phyloP scores from a whole-genome alignment of 2,329 filamentous ascomycete species.

The Alternaria gaisen region DNA sequence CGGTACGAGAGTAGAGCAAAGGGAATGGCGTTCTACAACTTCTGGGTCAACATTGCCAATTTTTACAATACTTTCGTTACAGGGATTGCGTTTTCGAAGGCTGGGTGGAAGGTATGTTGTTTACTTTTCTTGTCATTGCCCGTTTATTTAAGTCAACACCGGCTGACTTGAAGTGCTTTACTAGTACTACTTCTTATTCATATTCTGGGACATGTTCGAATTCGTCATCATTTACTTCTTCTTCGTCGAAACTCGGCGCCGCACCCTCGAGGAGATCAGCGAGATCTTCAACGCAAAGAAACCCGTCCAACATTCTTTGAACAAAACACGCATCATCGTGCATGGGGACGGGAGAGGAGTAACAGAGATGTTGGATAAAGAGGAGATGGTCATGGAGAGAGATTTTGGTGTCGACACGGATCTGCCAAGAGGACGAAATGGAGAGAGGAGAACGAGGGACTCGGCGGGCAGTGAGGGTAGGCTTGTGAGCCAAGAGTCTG shows the following conservation, averaged over 20 bases:
- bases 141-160: neutral
- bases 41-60: conserved; percentile 56
- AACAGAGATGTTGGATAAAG: conserved; percentile 44
- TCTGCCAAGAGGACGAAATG: conserved; percentile 1
- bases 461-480: conserved; percentile 14
- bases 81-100: conserved; percentile 51
- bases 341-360: conserved; percentile 41
- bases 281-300: conserved; percentile 54
- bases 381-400: conserved; percentile 21
- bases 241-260: conserved; percentile 50
- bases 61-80: conserved; percentile 59
- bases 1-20: conserved; percentile 59
- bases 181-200: conserved; percentile 53
- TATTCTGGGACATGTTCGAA: conserved; percentile 55
- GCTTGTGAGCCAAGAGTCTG: conserved; percentile 2
- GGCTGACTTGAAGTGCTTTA: neutral
- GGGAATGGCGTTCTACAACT: conserved; percentile 59
- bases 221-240: conserved; percentile 52
- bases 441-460: conserved; percentile 16
- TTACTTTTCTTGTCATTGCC: neutral
- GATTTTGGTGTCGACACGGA: conserved; percentile 11
- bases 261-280: conserved; percentile 58
- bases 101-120: conserved; percentile 48
- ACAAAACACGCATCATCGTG: conserved; percentile 42
- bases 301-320: conserved; percentile 51